Conservation (phyloP, 1,139 yeast genomes). For the Trichomonascaceae sp. region DNA sequence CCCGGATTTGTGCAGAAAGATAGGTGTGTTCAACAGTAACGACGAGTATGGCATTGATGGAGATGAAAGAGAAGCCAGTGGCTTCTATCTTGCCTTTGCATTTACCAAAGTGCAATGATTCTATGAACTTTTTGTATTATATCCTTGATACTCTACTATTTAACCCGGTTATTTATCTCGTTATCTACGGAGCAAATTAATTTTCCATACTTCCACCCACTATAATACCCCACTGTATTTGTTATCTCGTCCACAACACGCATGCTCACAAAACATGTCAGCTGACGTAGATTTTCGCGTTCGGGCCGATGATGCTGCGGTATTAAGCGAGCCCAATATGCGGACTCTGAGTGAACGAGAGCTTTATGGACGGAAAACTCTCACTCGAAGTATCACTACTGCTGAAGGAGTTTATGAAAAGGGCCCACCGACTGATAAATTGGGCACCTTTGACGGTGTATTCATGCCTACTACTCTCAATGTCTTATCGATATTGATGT, state of each 20-base stretch:
- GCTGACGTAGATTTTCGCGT: slow-evolving; percentile 9
- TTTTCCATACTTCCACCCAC: not conserved
- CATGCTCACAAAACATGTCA: not conserved
- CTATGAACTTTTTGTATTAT: not conserved
- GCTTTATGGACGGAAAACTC: slow-evolving; percentile 13
- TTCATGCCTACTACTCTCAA: slow-evolving; percentile 72
- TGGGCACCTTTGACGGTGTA: slow-evolving; percentile 42
- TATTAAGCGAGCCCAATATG: slow-evolving; percentile 7
- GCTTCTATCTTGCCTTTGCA: slow-evolving; percentile 74
- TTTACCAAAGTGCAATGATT: slow-evolving; percentile 46
- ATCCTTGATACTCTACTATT: not conserved
- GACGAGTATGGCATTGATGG: slow-evolving; percentile 87
- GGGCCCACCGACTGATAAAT: slow-evolving; percentile 19
- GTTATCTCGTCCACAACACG: not conserved
- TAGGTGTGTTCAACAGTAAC: slow-evolving; percentile 43
- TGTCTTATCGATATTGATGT: slow-evolving; percentile 73
- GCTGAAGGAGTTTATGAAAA: slow-evolving; percentile 14
- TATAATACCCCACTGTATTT: too few species aligned
- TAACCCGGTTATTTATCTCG: not conserved
- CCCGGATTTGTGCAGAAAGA: slow-evolving; percentile 45
- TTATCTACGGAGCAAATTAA: not conserved
- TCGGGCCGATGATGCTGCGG: slow-evolving; percentile 4
- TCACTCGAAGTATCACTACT: slow-evolving; percentile 16
- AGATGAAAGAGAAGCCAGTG: slow-evolving; percentile 84
- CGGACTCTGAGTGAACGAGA: slow-evolving; percentile 10